Evolutionary conservation across 192 early-diverging fungal species (phyloP).

Genomic region (Glomus cerebriforme): DNA sequence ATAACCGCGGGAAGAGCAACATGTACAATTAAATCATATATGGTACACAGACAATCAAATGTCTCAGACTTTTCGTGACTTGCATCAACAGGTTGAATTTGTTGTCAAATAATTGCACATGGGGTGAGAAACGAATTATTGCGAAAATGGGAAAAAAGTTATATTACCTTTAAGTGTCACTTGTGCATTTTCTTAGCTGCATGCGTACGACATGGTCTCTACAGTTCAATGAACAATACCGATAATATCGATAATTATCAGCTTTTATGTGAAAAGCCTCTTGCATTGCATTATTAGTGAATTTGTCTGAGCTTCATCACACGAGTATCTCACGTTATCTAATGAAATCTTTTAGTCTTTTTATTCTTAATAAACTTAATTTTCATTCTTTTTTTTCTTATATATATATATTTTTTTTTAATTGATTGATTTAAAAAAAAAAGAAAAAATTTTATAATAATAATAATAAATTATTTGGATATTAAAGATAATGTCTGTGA

Average conservation of each 20-base stretch:
- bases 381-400: neutral
- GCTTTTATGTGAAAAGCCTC: no score
- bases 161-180: slow-evolving; percentile 3
- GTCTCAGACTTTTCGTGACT: neutral
- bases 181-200: neutral
- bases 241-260: neutral
- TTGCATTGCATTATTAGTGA: no score
- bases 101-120: slow-evolving; percentile 5
- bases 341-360: neutral
- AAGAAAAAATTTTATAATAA: no score
- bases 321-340: neutral
- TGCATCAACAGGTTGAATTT: neutral
- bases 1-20: neutral
- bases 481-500: neutral
- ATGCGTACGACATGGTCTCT: neutral
- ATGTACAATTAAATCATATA: neutral
- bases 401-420: no score
- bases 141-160: slow-evolving; percentile 6
- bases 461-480: no score
- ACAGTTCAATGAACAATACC: neutral
- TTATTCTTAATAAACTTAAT: neutral
- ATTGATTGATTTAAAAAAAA: no score
- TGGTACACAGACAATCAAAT: neutral
- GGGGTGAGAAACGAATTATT: neutral
- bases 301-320: neutral